phyloP scores from a whole-genome alignment of 345 rosid genomes.

The Salix suchowensis region DNA sequence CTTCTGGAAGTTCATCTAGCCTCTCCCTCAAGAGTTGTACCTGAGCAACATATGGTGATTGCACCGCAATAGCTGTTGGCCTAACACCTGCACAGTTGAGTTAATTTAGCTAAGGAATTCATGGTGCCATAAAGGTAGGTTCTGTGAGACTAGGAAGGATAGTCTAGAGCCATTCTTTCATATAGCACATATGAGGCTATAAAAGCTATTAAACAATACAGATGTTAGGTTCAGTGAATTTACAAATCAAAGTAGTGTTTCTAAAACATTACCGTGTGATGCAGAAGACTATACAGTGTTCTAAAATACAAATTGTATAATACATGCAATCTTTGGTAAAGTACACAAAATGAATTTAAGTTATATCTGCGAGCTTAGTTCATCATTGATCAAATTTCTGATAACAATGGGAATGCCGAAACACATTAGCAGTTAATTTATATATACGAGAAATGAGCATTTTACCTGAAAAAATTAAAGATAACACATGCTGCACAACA shows the following conservation, averaged over 20 bases:
- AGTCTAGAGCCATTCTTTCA: too few relatives aligned
- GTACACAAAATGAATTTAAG: not conserved
- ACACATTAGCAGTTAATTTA: not conserved
- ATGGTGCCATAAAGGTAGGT: too few relatives aligned
- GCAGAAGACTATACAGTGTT: too few relatives aligned
- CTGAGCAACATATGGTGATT: slow-evolving; percentile 97
- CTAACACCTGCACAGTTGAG: slow-evolving; percentile 58
- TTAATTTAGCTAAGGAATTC: too few relatives aligned
- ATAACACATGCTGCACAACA: slow-evolving; percentile 77
- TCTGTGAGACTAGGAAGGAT: too few relatives aligned
- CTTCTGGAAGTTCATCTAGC: slow-evolving; percentile 73
- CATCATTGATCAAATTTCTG: not conserved
- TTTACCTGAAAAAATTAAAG: slow-evolving; percentile 74
- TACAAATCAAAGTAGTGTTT: too few relatives aligned
- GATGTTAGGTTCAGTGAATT: too few relatives aligned
- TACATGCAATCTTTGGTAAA: not conserved
- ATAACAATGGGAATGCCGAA: not conserved
- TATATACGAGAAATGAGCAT: not conserved
- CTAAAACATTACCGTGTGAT: too few relatives aligned
- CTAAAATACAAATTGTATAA: too few relatives aligned
- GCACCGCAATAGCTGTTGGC: slow-evolving; percentile 76
- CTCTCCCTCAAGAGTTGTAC: slow-evolving; percentile 88
- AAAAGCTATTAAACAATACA: too few relatives aligned
- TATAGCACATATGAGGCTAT: too few relatives aligned
- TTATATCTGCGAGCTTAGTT: not conserved